Conservation (phyloP, 225 moss, liverwort and hornwort species). For the Thuidium tamariscinum region DNA sequence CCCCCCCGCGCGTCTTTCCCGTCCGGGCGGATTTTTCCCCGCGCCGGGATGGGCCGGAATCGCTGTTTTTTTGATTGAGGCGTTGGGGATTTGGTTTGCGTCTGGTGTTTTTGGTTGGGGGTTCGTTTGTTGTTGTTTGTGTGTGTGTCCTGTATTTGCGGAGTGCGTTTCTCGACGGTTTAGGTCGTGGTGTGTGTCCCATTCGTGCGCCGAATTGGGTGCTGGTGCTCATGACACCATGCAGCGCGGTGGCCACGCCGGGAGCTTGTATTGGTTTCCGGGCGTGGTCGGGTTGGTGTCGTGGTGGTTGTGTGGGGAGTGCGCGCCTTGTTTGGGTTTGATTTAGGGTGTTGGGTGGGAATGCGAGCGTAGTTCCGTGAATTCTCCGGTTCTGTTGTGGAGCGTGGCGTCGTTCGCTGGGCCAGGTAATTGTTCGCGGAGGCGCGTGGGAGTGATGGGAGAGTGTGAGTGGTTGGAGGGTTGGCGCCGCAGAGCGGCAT, state of each 20-base stretch:
- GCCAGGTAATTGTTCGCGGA: not conserved
- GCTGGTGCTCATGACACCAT: constrained; percentile 1
- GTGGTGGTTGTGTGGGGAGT: not conserved
- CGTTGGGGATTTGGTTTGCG: not conserved
- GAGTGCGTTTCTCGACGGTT: not conserved
- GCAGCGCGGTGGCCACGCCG: not conserved
- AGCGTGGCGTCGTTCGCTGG: not conserved
- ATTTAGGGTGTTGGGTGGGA: not conserved
- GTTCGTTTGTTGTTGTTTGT: no score
- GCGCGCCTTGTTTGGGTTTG: not conserved
- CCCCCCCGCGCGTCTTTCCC: not conserved
- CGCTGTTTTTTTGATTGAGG: not conserved
- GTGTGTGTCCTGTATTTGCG: not conserved
- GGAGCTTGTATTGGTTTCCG: not conserved
- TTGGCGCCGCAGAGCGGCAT: no score
- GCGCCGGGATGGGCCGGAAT: not conserved
- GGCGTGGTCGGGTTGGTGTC: not conserved
- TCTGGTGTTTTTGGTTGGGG: not conserved
- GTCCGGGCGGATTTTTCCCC: not conserved
- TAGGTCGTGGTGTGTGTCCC: not conserved
- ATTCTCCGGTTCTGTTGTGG: not conserved
- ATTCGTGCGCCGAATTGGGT: not conserved
- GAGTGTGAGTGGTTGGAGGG: no score
- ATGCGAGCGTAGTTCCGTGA: not conserved
- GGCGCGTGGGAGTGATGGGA: no score